Percentiles rank a stretch among this genome's conserved stretches.
Conservation (phyloP, 345 rosid species). For the Orychophragmus violaceus region DNA sequence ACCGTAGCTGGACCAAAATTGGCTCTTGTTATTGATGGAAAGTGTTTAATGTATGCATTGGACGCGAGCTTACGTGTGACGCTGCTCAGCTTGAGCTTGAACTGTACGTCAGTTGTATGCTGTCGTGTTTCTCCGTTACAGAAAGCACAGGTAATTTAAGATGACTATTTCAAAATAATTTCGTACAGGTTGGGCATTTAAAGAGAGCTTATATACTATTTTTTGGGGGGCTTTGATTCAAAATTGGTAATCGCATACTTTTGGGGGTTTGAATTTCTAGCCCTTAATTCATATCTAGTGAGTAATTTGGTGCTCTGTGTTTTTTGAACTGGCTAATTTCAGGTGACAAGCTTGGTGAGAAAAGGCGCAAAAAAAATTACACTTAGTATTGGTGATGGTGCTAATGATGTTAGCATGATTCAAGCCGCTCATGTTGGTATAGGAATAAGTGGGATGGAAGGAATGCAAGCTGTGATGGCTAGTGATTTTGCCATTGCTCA, state of each 20-base stretch:
- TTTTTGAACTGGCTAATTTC: not conserved
- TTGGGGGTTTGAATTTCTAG: not conserved
- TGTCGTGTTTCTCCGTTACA: conserved; percentile 98
- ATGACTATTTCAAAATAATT: not conserved
- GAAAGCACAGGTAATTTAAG: conserved; percentile 80
- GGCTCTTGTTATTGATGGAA: conserved; percentile 87
- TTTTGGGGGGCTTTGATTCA: not conserved
- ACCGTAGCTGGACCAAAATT: conserved; percentile 64
- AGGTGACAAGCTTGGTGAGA: conserved; percentile 94
- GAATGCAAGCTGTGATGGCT: conserved; percentile 99
- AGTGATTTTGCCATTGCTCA: conserved; percentile 99
- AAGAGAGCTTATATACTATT: not conserved
- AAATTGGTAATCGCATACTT: not conserved
- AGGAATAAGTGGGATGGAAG: conserved; percentile 96
- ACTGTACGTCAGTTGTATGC: conserved; percentile 91
- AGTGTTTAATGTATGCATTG: conserved; percentile 90
- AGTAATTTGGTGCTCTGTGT: not conserved
- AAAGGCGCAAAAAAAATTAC: conserved; percentile 92
- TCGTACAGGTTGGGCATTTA: not conserved
- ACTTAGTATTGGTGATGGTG: conserved; percentile 98
- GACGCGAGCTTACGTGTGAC: conserved; percentile 74
- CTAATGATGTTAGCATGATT: conserved; percentile 99
- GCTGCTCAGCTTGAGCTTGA: conserved; percentile 89
- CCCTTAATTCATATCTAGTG: not conserved
- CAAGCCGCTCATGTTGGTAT: conserved; percentile 98